Conservation (phyloP, 2,329 filamentous ascomycete species). For the Botrytis sinoallii region DNA sequence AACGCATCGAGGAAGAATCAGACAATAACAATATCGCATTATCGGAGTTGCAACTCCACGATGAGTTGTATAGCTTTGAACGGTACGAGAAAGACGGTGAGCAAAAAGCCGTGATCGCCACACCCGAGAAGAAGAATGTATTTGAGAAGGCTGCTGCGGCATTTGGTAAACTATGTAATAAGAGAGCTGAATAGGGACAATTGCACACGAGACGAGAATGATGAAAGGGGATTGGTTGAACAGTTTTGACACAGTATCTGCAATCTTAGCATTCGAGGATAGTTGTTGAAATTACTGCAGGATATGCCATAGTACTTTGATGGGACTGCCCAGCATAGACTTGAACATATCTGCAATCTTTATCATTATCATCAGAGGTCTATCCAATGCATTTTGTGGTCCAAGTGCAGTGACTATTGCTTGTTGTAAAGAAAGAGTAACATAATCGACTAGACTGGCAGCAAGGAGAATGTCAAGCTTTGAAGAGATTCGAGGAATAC, state of each 20-base stretch:
- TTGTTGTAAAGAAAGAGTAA: background rate
- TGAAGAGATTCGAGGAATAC: background rate
- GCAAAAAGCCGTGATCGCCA: background rate
- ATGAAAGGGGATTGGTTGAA: background rate
- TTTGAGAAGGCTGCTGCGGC: conserved; percentile 2
- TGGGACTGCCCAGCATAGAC: conserved; percentile 2
- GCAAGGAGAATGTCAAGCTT: background rate
- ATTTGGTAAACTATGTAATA: conserved; percentile 7
- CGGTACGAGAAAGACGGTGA: conserved; percentile 8
- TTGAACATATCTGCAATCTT: conserved; percentile 2
- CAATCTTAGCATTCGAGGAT: conserved; percentile 6
- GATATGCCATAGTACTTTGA: background rate
- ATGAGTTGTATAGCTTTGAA: conserved; percentile 7
- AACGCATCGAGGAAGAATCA: background rate
- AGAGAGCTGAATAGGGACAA: background rate
- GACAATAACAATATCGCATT: conserved; percentile 2
- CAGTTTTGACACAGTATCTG: conserved; percentile 11
- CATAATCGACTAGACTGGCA: background rate
- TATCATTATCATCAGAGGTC: background rate
- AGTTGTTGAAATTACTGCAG: background rate
- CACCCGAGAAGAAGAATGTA: background rate
- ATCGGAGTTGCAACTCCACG: conserved; percentile 3
- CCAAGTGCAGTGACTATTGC: background rate
- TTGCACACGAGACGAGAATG: background rate
- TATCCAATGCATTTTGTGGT: background rate